Percentiles rank a stretch among this genome's conserved stretches.
Conservation (phyloP, 176 grass and related monocot genomes). For the Urochloa ruziziensis region DNA sequence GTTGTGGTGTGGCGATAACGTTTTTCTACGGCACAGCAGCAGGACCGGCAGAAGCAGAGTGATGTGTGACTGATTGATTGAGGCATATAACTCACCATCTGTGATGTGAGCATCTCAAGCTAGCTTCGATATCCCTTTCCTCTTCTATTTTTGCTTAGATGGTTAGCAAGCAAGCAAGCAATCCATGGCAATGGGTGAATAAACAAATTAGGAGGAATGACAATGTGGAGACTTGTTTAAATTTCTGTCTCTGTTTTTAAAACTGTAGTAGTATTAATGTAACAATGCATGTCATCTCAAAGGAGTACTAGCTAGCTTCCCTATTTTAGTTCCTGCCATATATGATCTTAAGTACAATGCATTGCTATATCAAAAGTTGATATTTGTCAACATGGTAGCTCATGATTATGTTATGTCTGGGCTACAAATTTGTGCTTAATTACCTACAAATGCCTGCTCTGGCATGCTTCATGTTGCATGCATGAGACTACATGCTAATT, state of each 20-base stretch:
- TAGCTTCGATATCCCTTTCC: constrained; percentile 21
- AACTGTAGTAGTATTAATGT: neutral
- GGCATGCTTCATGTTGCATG: neutral
- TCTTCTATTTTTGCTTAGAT: constrained; percentile 58
- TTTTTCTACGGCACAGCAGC: constrained; percentile 38
- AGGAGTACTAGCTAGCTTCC: neutral
- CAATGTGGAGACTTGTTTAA: neutral
- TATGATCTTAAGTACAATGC: no score
- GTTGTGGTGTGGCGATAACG: constrained; percentile 44
- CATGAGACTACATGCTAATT: neutral
- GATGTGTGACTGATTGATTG: constrained; percentile 48
- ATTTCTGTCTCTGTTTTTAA: neutral
- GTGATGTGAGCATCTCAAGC: constrained; percentile 43
- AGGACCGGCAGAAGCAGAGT: neutral
- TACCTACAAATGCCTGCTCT: neutral
- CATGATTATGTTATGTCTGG: neutral
- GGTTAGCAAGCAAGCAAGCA: constrained; percentile 56
- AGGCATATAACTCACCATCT: constrained; percentile 70
- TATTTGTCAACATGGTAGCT: neutral
- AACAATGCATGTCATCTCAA: neutral
- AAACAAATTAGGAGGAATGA: neutral
- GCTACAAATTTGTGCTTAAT: neutral
- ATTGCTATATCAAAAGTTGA: neutral
- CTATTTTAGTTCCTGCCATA: neutral
- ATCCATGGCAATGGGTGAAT: constrained; percentile 9